These are phyloP conservation scores for Petasospora fabianii DNA, from an alignment of 1,139 yeast species.

Conservation along the genomic window DNA sequence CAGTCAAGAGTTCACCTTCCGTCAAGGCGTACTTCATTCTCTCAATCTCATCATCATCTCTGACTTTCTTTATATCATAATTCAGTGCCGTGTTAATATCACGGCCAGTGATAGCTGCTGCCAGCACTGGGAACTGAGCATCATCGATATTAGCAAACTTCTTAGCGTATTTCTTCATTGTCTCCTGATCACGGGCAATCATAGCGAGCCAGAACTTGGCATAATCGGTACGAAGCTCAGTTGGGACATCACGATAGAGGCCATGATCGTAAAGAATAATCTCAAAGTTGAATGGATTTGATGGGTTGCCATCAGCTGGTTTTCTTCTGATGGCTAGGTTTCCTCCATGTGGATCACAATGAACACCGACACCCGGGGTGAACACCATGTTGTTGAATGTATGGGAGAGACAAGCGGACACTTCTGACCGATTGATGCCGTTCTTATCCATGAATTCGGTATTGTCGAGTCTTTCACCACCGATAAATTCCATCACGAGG, in stretches of 20 bases:
- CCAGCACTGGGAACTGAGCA: conserved; percentile 75
- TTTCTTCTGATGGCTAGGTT: conserved; percentile 74
- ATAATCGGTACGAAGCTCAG: conserved; percentile 73
- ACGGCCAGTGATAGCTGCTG: conserved; percentile 94
- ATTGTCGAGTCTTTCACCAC: conserved; percentile 83
- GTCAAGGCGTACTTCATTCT: conserved; percentile 63
- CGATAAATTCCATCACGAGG: conserved; percentile 81
- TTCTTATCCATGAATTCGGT: conserved; percentile 57
- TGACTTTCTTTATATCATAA: conserved; percentile 52
- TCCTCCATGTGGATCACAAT: conserved; percentile 98
- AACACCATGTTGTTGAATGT: conserved; percentile 94
- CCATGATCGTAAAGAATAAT: conserved; percentile 94
- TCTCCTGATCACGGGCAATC: conserved; percentile 60
- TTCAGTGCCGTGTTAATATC: conserved; percentile 66
- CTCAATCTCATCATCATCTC: conserved; percentile 55
- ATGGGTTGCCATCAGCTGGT: conserved; percentile 29
- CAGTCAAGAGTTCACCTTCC: conserved; percentile 61
- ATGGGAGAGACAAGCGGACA: conserved; percentile 82
- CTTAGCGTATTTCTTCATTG: conserved; percentile 70
- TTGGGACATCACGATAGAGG: conserved; percentile 78
- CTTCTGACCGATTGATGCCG: conserved; percentile 69
- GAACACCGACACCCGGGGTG: conserved; percentile 86
- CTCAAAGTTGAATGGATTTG: conserved; percentile 74
- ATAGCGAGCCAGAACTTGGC: conserved; percentile 92
- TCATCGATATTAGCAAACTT: conserved; percentile 80